Base-by-base conservation (phyloP, 345 rosid genomes). In the Rhizophora apiculata region DNA sequence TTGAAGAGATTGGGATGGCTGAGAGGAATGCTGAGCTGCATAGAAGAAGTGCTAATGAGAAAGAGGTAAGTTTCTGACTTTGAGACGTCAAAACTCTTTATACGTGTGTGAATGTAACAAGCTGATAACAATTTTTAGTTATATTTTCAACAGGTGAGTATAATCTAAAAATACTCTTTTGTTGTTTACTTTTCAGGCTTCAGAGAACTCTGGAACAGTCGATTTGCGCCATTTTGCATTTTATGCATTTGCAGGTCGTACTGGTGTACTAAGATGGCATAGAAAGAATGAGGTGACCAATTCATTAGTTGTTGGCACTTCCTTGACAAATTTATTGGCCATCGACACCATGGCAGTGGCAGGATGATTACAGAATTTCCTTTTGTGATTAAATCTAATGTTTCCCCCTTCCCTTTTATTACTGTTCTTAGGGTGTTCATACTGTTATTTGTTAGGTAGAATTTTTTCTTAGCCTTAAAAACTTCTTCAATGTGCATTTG, bases 151-250 rank as follows among this genome's bases (percentile, higher is more conserved):
- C 60, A 24, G 16, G 29, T 0, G 1, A 27, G 24, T 10, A 43
- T 10, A 43, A 13, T 13, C 49, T 43, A 43, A 43, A 13, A 43
- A 3, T 3, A 13, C 18, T 19, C 3, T 43, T 43, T 43, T 43
- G 49, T 13, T 43, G 49, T 43, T 43, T 43, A 13, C 18, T 43
- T 43, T 13, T 43, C 60, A 95, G 99, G 84, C 74, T 74, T 82
- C 91, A 77, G 92, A 92, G 78, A 90, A 85, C 71, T 81, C 96
- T 59, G 96, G 86, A 78, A 79, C 81, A 64, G 71, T 82, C 65
- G 78, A 92, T 83, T 73, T 96, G 76, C 96, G 91, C 49, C 94
- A 90, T 83, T 96, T 96, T 84, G 90, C 96, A 9, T 84, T 96
- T 75, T 92, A 84, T 82, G 99, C 98, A 66, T 89, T 89, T 62